Evolutionary conservation across 2,329 filamentous ascomycete species (phyloP).

Genomic region (Aspergillus bombycis): DNA sequence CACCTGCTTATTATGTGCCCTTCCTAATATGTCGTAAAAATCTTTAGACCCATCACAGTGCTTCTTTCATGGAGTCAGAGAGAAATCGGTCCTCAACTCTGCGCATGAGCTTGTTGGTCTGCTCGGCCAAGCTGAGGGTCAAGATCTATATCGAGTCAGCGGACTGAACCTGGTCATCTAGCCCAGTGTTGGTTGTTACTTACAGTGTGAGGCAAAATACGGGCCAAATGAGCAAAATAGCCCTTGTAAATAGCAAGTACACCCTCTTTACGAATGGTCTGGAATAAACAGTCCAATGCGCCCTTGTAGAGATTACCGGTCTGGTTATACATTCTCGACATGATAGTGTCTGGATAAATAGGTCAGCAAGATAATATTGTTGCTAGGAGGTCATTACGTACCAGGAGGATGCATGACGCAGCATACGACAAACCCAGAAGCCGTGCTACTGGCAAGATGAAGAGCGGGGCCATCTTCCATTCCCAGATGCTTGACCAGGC

Average conservation of each 20-base stretch:
- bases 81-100: conserved; percentile 69
- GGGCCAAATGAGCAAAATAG: conserved; percentile 89
- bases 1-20: neutral
- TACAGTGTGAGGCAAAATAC: conserved; percentile 90
- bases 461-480: conserved; percentile 90
- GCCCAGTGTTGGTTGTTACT: conserved; percentile 23
- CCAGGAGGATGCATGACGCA: conserved; percentile 96
- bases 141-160: conserved; percentile 62
- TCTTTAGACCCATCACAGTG: conserved; percentile 42
- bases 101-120: conserved; percentile 91
- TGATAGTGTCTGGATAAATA: conserved; percentile 76
- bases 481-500: conserved; percentile 77
- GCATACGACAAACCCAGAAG: conserved; percentile 94
- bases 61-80: conserved; percentile 50
- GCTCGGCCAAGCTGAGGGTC: conserved; percentile 89
- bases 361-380: conserved; percentile 11
- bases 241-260: conserved; percentile 95
- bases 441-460: conserved; percentile 85
- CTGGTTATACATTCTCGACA: conserved; percentile 99
- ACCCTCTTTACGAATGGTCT: conserved; percentile 90
- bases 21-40: neutral
- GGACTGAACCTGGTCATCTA: neutral
- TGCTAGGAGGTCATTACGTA: conserved; percentile 45
- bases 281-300: conserved; percentile 86
- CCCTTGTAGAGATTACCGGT: conserved; percentile 95